phyloP scores from a whole-genome alignment of 345 rosid species.

The Murraya koenigii region DNA sequence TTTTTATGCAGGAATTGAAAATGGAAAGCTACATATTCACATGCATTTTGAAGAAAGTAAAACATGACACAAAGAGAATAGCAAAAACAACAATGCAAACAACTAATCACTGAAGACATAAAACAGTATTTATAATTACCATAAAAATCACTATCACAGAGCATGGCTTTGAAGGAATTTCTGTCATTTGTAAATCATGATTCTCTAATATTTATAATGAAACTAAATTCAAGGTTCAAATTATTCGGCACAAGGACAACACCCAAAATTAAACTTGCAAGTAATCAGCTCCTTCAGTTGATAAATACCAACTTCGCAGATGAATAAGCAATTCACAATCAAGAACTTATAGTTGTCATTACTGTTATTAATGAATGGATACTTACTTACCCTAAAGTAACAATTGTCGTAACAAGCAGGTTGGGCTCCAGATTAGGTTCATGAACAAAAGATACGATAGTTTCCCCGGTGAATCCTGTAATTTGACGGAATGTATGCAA shows the following conservation, averaged over 20 bases:
- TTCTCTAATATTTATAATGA: neutral
- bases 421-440: conserved; percentile 69
- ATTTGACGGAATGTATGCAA: conserved; percentile 65
- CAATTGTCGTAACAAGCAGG: conserved; percentile 59
- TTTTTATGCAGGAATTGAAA: neutral
- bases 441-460: conserved; percentile 47
- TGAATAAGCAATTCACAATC: neutral
- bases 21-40: neutral
- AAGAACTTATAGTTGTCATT: neutral
- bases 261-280: neutral
- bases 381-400: conserved; percentile 56
- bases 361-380: conserved; percentile 10
- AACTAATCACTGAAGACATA: neutral
- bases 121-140: neutral
- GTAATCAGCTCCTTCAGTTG: conserved; percentile 1
- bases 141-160: neutral
- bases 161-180: neutral
- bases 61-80: neutral
- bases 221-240: neutral
- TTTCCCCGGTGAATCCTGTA: conserved; percentile 53
- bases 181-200: neutral
- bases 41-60: neutral
- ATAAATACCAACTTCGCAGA: neutral
- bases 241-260: neutral
- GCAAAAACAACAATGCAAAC: neutral